Evolutionary conservation across 352 stramenopile genomes (phyloP), one percentile per base, ranked within the genome.

Genomic region (Globisporangium lucens): DNA sequence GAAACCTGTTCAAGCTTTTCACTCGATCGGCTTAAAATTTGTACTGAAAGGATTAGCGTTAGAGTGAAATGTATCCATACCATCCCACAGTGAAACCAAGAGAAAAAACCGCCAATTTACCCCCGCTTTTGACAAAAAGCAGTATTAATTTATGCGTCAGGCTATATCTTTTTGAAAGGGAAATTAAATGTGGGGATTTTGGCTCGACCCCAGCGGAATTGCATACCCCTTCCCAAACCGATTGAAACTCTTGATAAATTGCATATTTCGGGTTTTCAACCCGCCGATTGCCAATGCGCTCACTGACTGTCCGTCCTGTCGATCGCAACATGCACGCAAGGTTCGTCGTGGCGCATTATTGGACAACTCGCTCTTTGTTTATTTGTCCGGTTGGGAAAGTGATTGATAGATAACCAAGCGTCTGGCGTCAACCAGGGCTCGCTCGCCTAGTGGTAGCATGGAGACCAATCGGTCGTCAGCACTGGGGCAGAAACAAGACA

Each of bases 201-300:
- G 68, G 63, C 63, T 66, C 68, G 35, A 8, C 24, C 58, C 43
- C 67, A 66, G n/a, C 22, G 22, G 13, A 24, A 72, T 20, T 38
- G 10, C 4, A 63, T 72, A 68, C 3, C 41, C 29, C 5, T 27
- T 6, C 8, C 67, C 63, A 58, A 13, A 15, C 30, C 35, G 68
- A 61, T 52, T 35, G 3, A 6, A 4, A 36, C 13, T 2, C 43
- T 24, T 20, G 24, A 2, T 24, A 51, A 51, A 51, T 51, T 10
- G 43, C 43, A 51, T 51, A 9, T 51, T 22, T 24, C 1, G 17
- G 17, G 0, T 51, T 51, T 51, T 51, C 7, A 24, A 24, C 17
- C 43, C 7, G 43, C 17, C 12, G 43, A 51, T 51, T 51, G 43
- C 43, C 43, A 51, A 51, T 5, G 6, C 43, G 5, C n/a, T 17